A percentile compares a stretch with the other conserved stretches of the same genome.
Evolutionary conservation across 108 stramenopile genomes (phyloP).

Genomic region (Phaeodactylum tricornutum): DNA sequence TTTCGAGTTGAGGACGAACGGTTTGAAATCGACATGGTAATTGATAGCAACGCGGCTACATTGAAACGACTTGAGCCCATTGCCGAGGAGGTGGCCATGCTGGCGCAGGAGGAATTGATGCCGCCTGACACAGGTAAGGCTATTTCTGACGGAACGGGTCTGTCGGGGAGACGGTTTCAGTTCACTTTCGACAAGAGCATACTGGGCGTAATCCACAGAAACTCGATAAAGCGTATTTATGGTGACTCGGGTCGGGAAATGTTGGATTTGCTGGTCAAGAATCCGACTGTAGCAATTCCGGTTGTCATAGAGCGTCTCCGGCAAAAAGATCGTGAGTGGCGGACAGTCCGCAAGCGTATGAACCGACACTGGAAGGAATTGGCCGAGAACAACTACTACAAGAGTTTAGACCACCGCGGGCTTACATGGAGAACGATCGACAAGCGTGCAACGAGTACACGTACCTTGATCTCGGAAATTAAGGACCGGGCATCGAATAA

Average conservation of each 20-base stretch:
- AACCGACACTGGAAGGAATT: conserved; percentile 86
- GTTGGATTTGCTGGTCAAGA: conserved; percentile 90
- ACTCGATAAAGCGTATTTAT: conserved; percentile 91
- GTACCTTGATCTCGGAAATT: conserved; percentile 74
- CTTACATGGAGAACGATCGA: conserved; percentile 78
- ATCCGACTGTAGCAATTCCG: conserved; percentile 91
- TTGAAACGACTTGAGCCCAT: conserved; percentile 88
- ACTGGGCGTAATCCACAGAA: conserved; percentile 87
- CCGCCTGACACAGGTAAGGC: conserved; percentile 12
- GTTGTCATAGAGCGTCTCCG: conserved; percentile 93
- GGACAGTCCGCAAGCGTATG: conserved; percentile 61
- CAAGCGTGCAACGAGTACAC: conserved; percentile 72
- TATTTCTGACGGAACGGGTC: conserved; percentile 32
- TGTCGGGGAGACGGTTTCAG: conserved; percentile 55
- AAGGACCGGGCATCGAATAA: conserved; percentile 76
- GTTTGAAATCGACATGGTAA: conserved; percentile 99
- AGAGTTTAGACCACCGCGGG: conserved; percentile 78
- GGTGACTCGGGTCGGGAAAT: conserved; percentile 89
- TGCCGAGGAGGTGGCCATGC: conserved; percentile 82
- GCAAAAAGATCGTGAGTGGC: conserved; percentile 94
- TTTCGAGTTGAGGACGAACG: conserved; percentile 97
- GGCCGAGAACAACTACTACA: conserved; percentile 76
- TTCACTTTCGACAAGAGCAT: conserved; percentile 77
- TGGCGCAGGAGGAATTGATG: conserved; percentile 40
- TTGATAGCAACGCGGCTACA: conserved; percentile 87